Conservation (phyloP, 305 asterid genomes). For the Rubia peregrina region DNA sequence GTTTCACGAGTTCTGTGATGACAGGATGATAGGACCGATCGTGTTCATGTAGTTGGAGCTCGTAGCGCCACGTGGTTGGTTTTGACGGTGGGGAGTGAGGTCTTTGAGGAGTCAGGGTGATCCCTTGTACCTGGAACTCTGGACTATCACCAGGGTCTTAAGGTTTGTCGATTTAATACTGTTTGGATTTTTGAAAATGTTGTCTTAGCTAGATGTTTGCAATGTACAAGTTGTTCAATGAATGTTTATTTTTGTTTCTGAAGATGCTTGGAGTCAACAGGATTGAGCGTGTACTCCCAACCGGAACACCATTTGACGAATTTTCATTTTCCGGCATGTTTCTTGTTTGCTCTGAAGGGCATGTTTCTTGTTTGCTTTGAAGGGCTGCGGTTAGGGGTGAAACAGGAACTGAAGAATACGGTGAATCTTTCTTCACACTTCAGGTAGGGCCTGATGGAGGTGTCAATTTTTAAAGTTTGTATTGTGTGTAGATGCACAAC, state of each 20-base stretch:
- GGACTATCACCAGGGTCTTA: constrained; percentile 97
- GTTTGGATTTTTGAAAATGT: constrained; percentile 7
- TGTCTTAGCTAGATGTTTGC: constrained; percentile 1
- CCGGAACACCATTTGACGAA: constrained; percentile 88
- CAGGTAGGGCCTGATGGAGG: too few species aligned
- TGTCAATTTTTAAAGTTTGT: too few species aligned
- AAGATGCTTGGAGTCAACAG: constrained; percentile 99
- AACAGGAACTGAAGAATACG: too few species aligned
- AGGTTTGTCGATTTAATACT: constrained; percentile 43
- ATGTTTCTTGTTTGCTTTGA: too few species aligned
- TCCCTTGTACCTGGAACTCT: constrained; percentile 94
- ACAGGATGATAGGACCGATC: constrained; percentile 90
- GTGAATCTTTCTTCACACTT: too few species aligned
- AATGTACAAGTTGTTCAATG: constrained; percentile 8
- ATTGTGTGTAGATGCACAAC: too few species aligned
- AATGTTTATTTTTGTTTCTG: constrained; percentile 19
- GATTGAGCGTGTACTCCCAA: constrained; percentile 94
- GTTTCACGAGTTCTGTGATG: constrained; percentile 10
- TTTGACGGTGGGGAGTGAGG: constrained; percentile 87
- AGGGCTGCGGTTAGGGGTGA: too few species aligned
- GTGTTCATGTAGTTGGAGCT: constrained; percentile 87
- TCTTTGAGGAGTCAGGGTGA: constrained; percentile 92
- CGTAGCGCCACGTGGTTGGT: constrained; percentile 95
- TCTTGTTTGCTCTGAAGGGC: too few species aligned
- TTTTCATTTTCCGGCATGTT: too few species aligned